Evolutionary conservation across 108 stramenopile species (phyloP).

Genomic region (Nitzschia sp.): DNA sequence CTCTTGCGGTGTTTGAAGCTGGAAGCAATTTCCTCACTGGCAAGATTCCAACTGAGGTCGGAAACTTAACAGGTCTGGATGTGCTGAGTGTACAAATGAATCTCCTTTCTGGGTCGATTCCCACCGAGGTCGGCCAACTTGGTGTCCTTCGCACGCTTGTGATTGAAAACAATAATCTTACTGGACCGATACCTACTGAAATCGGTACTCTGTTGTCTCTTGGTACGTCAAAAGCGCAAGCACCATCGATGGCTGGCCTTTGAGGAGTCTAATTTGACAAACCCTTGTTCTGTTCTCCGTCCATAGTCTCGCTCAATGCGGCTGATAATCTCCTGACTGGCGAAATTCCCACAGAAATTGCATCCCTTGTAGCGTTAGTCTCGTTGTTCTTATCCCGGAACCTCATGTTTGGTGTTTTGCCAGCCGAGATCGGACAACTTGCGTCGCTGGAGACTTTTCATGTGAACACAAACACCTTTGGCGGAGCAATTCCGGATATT

Average conservation of each 20-base stretch:
- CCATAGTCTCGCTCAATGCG: neutral
- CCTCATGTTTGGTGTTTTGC: constrained; percentile 21
- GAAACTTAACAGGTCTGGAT: constrained; percentile 27
- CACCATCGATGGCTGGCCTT: neutral
- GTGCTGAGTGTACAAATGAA: constrained; percentile 40
- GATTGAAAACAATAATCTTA: constrained; percentile 17
- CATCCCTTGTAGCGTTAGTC: constrained; percentile 12
- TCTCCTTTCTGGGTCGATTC: constrained; percentile 13
- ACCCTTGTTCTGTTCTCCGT: neutral
- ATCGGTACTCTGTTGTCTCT: constrained; percentile 19
- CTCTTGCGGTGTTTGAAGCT: constrained; percentile 49
- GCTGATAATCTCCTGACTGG: neutral
- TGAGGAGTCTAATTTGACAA: neutral
- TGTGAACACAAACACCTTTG: constrained; percentile 4
- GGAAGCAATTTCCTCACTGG: constrained; percentile 53
- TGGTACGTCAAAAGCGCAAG: constrained; percentile 4
- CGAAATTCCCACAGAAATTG: constrained; percentile 5
- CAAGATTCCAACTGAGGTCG: constrained; percentile 55
- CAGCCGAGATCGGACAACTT: constrained; percentile 16
- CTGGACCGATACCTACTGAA: constrained; percentile 25
- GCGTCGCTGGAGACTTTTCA: constrained; percentile 7
- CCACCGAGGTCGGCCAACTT: constrained; percentile 25
- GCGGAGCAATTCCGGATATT: constrained; percentile 42
- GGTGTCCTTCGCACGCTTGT: neutral
- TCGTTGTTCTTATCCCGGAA: constrained; percentile 21